Conservation (phyloP, 1,284 basidiomycete species). For the Sanghuangporus sanghuang region DNA sequence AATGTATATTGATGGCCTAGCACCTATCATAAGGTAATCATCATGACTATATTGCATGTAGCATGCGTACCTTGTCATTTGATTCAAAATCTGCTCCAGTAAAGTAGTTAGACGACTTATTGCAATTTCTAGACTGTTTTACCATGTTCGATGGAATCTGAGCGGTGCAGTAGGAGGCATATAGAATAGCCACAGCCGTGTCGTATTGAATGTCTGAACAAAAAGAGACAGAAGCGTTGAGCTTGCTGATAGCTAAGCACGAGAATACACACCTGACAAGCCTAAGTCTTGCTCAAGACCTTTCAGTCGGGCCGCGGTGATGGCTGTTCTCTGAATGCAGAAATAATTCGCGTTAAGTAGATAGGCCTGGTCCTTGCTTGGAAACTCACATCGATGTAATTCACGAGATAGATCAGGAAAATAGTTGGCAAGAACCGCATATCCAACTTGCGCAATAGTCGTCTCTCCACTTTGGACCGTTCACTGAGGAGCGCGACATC, state of each 20-base stretch:
- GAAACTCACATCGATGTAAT: slow-evolving; percentile 54
- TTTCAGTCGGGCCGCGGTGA: slow-evolving; percentile 55
- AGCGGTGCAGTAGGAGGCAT: slow-evolving; percentile 54
- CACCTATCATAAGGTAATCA: slow-evolving; percentile 17
- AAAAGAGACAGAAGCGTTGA: not conserved
- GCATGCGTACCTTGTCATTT: not conserved
- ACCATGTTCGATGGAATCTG: slow-evolving; percentile 69
- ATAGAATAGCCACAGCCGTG: slow-evolving; percentile 53
- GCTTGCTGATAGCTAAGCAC: slow-evolving; percentile 1
- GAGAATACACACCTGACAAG: slow-evolving; percentile 35
- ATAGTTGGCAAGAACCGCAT: slow-evolving; percentile 54
- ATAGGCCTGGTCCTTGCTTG: slow-evolving; percentile 19
- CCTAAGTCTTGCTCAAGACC: slow-evolving; percentile 55
- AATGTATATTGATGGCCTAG: slow-evolving; percentile 24
- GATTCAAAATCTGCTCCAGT: slow-evolving; percentile 30
- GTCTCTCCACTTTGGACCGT: slow-evolving; percentile 29
- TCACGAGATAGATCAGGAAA: slow-evolving; percentile 59
- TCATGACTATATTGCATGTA: too few relatives aligned
- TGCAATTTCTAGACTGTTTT: slow-evolving; percentile 7
- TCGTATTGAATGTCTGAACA: slow-evolving; percentile 55
- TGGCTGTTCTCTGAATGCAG: slow-evolving; percentile 45
- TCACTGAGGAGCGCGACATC: too few relatives aligned
- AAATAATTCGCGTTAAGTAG: not conserved
- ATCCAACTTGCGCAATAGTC: slow-evolving; percentile 52
- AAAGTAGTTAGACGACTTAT: not conserved